Percentiles rank a stretch among this genome's conserved stretches.
Evolutionary conservation across 805 yeast species (phyloP).

Genomic region (Schwanniomyces sp.): DNA sequence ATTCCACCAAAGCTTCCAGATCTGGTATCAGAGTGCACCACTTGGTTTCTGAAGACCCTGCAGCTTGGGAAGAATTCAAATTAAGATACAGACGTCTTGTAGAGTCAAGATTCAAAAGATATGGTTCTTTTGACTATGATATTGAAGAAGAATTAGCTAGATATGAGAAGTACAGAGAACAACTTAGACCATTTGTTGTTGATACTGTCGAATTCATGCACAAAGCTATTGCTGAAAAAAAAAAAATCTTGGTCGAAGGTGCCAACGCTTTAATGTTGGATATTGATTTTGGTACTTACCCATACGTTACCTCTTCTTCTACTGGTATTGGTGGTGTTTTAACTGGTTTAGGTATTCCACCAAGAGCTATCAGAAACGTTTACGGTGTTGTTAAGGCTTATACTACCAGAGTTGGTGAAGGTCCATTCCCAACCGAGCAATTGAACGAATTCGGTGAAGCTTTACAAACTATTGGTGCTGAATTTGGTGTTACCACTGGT

Average conservation of each 20-base stretch:
- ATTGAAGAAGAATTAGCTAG: conserved; percentile 73
- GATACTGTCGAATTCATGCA: conserved; percentile 88
- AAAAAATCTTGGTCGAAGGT: conserved; percentile 93
- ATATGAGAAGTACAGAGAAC: conserved; percentile 72
- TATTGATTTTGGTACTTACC: conserved; percentile 96
- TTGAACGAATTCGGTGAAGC: conserved; percentile 82
- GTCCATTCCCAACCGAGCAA: conserved; percentile 99
- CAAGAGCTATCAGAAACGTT: conserved; percentile 71
- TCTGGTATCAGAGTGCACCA: conserved; percentile 97
- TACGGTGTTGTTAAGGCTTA: conserved; percentile 98
- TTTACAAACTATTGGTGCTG: conserved; percentile 90
- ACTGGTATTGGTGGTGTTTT: conserved; percentile 98
- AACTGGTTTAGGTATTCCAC: conserved; percentile 97
- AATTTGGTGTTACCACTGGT: conserved; percentile 97
- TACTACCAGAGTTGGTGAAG: conserved; percentile 98
- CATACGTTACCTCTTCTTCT: conserved; percentile 92
- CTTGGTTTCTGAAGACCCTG: conserved; percentile 83
- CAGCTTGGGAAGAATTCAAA: conserved; percentile 91
- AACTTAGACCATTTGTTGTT: conserved; percentile 85
- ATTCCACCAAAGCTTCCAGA: conserved; percentile 94
- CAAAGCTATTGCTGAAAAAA: conserved; percentile 69
- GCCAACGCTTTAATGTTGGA: conserved; percentile 98
- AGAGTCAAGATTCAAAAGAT: conserved; percentile 81
- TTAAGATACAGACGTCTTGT: conserved; percentile 73
- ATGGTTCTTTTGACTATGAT: conserved; percentile 91